Evolutionary conservation across 192 early-diverging fungal genomes (phyloP).

Genomic region (Linderina pennispora): DNA sequence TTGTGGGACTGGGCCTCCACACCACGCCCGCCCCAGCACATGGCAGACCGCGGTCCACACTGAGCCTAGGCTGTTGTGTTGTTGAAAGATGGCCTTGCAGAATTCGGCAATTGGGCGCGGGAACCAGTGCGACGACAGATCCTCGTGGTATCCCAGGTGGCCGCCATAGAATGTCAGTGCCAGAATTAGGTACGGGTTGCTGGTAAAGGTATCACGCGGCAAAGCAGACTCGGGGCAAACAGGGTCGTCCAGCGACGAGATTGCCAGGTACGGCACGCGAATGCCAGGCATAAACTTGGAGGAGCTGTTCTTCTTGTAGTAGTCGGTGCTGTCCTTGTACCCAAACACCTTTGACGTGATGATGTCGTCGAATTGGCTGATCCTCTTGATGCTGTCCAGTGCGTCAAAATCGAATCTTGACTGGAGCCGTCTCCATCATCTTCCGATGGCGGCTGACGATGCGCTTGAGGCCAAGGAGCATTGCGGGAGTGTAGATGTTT

Average conservation of each 20-base stretch:
- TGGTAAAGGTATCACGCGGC: constrained; percentile 62
- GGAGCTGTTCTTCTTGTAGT: constrained; percentile 61
- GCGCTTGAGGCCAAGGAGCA: constrained; percentile 52
- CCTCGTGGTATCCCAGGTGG: constrained; percentile 87
- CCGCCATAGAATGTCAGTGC: constrained; percentile 80
- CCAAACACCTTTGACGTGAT: constrained; percentile 69
- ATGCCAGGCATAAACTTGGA: constrained; percentile 56
- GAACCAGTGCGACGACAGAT: constrained; percentile 49
- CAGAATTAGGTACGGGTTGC: constrained; percentile 76
- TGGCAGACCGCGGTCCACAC: no score
- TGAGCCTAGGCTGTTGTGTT: no score
- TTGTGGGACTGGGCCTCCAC: no score
- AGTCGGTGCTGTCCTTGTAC: constrained; percentile 79
- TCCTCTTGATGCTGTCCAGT: constrained; percentile 49
- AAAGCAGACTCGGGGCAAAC: constrained; percentile 61
- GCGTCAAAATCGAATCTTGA: constrained; percentile 46
- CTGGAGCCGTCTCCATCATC: constrained; percentile 40
- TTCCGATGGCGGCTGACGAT: constrained; percentile 46
- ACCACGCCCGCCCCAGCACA: no score
- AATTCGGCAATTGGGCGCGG: constrained; percentile 65
- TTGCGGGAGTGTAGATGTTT: constrained; percentile 52
- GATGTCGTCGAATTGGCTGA: constrained; percentile 81
- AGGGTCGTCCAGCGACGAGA: constrained; percentile 89
- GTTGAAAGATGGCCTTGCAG: constrained; percentile 55
- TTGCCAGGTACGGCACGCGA: constrained; percentile 74